Percentiles rank a stretch among this genome's conserved stretches.
Conservation (phyloP, 208 protist genomes). For the Endotrypanum monterogeii region DNA sequence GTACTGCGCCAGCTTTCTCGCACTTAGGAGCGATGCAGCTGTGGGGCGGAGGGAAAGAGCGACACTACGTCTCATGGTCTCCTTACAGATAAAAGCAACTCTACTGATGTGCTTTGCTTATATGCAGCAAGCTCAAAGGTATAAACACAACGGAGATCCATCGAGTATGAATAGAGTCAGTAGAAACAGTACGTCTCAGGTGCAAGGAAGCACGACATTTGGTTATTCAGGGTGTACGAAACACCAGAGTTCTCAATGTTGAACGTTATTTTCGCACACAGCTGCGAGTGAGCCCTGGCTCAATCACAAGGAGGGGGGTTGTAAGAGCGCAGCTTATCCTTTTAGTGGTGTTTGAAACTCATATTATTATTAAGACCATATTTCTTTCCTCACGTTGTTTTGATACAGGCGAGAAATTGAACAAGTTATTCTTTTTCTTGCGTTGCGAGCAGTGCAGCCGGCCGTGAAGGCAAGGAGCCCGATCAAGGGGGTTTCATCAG, state of each 20-base stretch:
- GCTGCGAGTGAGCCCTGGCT: background rate
- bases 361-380: background rate
- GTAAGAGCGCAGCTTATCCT: background rate
- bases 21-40: conserved; percentile 22
- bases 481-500: background rate
- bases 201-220: background rate
- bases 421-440: background rate
- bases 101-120: background rate
- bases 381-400: background rate
- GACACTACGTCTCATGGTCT: conserved; percentile 16
- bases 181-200: background rate
- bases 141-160: background rate
- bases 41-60: conserved; percentile 14
- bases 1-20: conserved; percentile 54
- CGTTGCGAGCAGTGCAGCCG: background rate
- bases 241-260: background rate
- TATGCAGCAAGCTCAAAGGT: background rate
- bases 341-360: background rate
- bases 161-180: background rate
- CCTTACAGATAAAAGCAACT: background rate
- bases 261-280: background rate
- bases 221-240: background rate
- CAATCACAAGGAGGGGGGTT: background rate
- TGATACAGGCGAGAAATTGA: background rate
- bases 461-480: background rate